Percentiles rank a stretch among this genome's conserved stretches.
These are phyloP conservation scores for Nemania serpens DNA, from an alignment of 2,329 filamentous ascomycete genomes.

Conservation along the genomic window DNA sequence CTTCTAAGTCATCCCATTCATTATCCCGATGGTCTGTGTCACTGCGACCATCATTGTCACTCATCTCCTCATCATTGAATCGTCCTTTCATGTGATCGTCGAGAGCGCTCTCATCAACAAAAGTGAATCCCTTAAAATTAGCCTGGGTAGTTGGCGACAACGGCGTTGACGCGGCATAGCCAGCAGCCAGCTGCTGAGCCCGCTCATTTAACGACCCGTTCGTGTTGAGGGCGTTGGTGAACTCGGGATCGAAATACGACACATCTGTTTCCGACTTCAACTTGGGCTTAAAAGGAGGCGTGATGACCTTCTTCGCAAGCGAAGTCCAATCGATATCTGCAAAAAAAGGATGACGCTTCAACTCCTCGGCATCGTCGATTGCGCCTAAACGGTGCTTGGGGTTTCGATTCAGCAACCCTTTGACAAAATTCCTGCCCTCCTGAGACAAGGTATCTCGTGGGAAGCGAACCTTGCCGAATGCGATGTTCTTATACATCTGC, in stretches of 20 bases:
- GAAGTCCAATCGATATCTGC: slow-evolving; percentile 90
- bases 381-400: slow-evolving; percentile 94
- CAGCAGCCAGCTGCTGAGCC: slow-evolving; percentile 82
- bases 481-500: slow-evolving; percentile 99
- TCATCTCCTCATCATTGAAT: slow-evolving; percentile 63
- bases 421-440: slow-evolving; percentile 96
- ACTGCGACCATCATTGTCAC: slow-evolving; percentile 51
- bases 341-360: slow-evolving; percentile 96
- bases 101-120: slow-evolving; percentile 95
- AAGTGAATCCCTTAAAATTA: slow-evolving; percentile 98
- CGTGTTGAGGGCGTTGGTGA: slow-evolving; percentile 89
- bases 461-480: slow-evolving; percentile 97
- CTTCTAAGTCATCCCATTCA: slow-evolving; percentile 64
- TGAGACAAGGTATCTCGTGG: slow-evolving; percentile 91
- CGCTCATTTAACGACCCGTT: slow-evolving; percentile 89
- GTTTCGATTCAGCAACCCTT: slow-evolving; percentile 94
- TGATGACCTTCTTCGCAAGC: slow-evolving; percentile 86
- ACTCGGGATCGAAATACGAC: slow-evolving; percentile 98
- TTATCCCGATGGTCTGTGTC: slow-evolving; percentile 55
- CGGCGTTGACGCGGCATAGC: slow-evolving; percentile 87
- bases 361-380: slow-evolving; percentile 86
- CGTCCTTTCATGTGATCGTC: slow-evolving; percentile 76
- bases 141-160: slow-evolving; percentile 95
- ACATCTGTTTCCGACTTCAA: slow-evolving; percentile 95
- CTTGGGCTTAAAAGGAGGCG: slow-evolving; percentile 96